A percentile compares a stretch with the other conserved stretches of the same genome.
Conservation (phyloP, 352 stramenopile genomes). For the Labyrinthula sp. region DNA sequence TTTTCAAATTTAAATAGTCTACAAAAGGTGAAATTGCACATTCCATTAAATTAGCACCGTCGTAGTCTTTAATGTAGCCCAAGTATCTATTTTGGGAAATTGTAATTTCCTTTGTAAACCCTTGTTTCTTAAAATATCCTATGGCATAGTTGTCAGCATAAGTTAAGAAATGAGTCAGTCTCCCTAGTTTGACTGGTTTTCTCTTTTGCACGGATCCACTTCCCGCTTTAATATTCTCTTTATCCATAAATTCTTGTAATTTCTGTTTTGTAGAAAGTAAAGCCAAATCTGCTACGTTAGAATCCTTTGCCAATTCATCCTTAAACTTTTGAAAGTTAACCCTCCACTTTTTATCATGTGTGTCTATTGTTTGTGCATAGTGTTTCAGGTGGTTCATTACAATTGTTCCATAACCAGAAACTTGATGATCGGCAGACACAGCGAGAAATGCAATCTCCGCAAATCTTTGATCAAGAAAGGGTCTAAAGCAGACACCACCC, state of each 20-base stretch:
- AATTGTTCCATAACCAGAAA: slow-evolving; percentile 78
- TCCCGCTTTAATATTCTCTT: no score
- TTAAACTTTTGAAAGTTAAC: no score
- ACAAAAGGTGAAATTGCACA: slow-evolving; percentile 92
- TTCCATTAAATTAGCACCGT: slow-evolving; percentile 95
- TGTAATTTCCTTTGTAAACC: slow-evolving; percentile 41
- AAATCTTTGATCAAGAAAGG: slow-evolving; percentile 76
- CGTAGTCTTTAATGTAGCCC: slow-evolving; percentile 99
- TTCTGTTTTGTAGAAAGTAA: no score
- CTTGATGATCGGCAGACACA: slow-evolving; percentile 72
- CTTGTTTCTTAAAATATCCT: slow-evolving; percentile 97
- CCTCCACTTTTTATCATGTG: no score
- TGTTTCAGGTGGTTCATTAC: slow-evolving; percentile 99
- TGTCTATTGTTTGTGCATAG: slow-evolving; percentile 23
- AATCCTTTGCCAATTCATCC: no score
- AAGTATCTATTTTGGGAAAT: slow-evolving; percentile 70
- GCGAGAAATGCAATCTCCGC: slow-evolving; percentile 98
- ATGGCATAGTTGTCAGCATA: slow-evolving; percentile 97
- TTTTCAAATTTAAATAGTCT: slow-evolving; percentile 79
- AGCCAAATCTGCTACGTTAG: no score
- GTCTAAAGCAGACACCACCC: slow-evolving; percentile 88
- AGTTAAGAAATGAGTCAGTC: slow-evolving; percentile 83
- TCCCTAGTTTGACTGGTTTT: no score
- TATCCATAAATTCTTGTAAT: no score
- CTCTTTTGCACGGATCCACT: no score